A percentile compares a stretch with the other conserved stretches of the same genome.
These are phyloP conservation scores for Thelonectria blattea DNA, from an alignment of 2,329 filamentous ascomycete species.

Conservation along the genomic window DNA sequence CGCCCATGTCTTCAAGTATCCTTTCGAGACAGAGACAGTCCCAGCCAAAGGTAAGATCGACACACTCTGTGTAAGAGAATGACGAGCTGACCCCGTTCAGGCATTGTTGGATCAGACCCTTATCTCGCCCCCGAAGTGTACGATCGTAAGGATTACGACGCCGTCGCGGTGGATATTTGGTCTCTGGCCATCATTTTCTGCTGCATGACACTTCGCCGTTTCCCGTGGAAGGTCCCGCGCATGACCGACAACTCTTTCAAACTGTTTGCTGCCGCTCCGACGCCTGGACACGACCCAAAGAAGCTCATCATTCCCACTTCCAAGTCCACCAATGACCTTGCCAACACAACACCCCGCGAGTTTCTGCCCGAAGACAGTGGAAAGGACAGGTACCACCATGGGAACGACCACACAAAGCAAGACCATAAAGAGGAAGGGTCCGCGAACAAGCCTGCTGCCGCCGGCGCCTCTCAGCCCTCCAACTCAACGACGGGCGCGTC, in stretches of 20 bases:
- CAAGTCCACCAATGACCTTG: constrained; percentile 52
- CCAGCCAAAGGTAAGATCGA: constrained; percentile 45
- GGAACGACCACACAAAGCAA: neutral
- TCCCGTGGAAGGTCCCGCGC: constrained; percentile 96
- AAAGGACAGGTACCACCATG: constrained; percentile 29
- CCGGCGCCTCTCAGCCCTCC: constrained; percentile 25
- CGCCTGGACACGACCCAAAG: constrained; percentile 70
- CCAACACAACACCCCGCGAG: constrained; percentile 48
- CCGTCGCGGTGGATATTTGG: constrained; percentile 94
- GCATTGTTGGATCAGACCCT: constrained; percentile 82
- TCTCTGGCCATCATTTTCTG: constrained; percentile 98
- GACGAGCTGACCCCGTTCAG: constrained; percentile 42
- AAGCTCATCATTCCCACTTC: constrained; percentile 54
- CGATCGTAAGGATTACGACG: constrained; percentile 90
- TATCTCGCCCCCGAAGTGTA: constrained; percentile 98
- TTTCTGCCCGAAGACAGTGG: constrained; percentile 46
- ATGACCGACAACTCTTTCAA: constrained; percentile 94
- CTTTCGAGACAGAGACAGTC: constrained; percentile 77
- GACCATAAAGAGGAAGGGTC: constrained; percentile 25
- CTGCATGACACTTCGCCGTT: constrained; percentile 94
- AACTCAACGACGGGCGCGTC: constrained; percentile 36
- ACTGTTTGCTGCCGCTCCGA: constrained; percentile 85
- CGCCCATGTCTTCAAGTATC: constrained; percentile 95
- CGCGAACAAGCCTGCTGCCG: constrained; percentile 15
- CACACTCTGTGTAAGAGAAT: neutral